A percentile compares a stretch with the other conserved stretches of the same genome.
Evolutionary conservation across 495 filamentous ascomycete genomes (phyloP).

Genomic region (Penicillium psychrofluorescens): DNA sequence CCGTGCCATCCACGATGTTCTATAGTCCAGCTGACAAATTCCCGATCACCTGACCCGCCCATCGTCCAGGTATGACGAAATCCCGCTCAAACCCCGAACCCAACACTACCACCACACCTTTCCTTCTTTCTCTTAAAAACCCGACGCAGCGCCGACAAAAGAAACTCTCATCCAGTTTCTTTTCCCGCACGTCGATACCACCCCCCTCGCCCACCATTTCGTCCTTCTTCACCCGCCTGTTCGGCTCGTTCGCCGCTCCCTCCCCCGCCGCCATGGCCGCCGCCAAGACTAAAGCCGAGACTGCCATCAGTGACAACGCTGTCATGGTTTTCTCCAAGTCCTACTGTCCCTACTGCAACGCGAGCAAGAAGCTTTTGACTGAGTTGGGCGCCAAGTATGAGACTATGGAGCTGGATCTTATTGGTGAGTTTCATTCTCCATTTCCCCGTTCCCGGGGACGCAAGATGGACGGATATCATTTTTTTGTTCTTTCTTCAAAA

Average conservation of each 20-base stretch:
- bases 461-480: not conserved
- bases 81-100: too few species aligned
- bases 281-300: constrained; percentile 78
- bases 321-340: constrained; percentile 96
- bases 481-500: too few species aligned
- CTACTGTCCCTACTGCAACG: constrained; percentile 90
- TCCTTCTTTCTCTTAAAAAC: not conserved
- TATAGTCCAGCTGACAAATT: too few species aligned
- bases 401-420: constrained; percentile 76
- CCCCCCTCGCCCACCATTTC: constrained; percentile 50
- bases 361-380: constrained; percentile 67
- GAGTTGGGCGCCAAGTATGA: constrained; percentile 65
- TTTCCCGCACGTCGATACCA: constrained; percentile 2
- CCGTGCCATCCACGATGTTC: too few species aligned
- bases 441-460: not conserved
- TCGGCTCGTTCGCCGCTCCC: constrained; percentile 51
- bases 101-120: not conserved
- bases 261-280: constrained; percentile 67
- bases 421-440: constrained; percentile 45
- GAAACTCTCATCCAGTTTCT: constrained; percentile 9
- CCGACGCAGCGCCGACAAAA: constrained; percentile 1
- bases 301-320: constrained; percentile 83
- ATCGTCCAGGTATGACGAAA: too few species aligned
- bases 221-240: constrained; percentile 71
- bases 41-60: too few species aligned